Base-by-base conservation (phyloP, 257 asterid species). In the Cynanchum wilfordii region DNA sequence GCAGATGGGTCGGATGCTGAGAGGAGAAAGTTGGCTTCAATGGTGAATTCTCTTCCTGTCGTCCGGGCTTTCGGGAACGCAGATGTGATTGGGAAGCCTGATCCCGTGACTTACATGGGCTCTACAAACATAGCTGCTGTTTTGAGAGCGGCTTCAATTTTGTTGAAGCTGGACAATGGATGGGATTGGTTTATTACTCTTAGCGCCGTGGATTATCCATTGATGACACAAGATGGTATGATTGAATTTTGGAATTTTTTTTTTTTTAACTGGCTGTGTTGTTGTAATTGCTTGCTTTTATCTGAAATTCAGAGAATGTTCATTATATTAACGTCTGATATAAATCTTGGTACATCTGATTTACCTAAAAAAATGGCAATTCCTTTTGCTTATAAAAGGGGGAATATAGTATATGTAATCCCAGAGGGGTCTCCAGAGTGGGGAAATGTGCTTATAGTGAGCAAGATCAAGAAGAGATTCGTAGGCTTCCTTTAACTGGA, bases 111-210 rank as follows among this genome's bases (percentile, higher is more conserved):
- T 24, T 89, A 84, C 79, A 92, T 95, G 98, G 98, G 98, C 27
- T 89, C 96, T 59, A 88, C 96, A 2, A 85, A 90, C 74, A 77
- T 95, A 27, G 99, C 97, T 13, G 94, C 98, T 27, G 72, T 85
- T 73, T 65, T 95, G 78, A 88, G 99, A 84, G 97, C 96, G 8
- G 93, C 84, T 20, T 89, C 99, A 0, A 82, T 92, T 85, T 82
- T 89, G 85, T 76, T 95, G 89, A 95, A 89, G 89, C 66, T 89
- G 82, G 97, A 87, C 74, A 83, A 51, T 58, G 89, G 91, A 49
- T 95, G 98, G 99, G 97, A 92, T 82, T 95, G 99, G 99, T 92
- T 95, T 81, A 81, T 95, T 65, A 88, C 95, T 60, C 89, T 95
- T 17, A 92, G 98, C 70, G 96, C 98, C 0, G 36, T 70, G 86